Base-by-base conservation (phyloP, 805 yeast species). In the Candida ulmi region DNA sequence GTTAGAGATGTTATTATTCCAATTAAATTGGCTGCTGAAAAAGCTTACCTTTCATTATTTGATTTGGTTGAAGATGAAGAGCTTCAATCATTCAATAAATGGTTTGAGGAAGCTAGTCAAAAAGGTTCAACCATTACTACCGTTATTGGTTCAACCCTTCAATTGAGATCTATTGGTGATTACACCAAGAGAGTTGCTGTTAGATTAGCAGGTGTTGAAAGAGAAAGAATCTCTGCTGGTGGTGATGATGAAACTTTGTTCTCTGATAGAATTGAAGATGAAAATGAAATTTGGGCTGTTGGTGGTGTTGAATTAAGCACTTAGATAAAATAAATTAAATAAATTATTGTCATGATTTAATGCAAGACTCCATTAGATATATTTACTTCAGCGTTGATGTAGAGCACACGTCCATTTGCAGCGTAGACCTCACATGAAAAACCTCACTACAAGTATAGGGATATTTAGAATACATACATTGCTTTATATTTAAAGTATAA, bases 1-100 rank as follows among this genome's bases (percentile, higher is more conserved):
- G 82, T 91, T 30, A 72, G 99, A 48, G 96, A 90, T 54, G 72
- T 80, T n/a, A 69, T 86, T 35, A 87, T 91, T 54, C 97, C 99
- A 5, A 81, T 91, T 50, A 90, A 88, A 54, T 70, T 91, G 45
- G 96, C 97, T 1, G 96, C 96, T 8, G 99, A 91, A 60, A 87
- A 87, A 65, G 88, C 95, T 1, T 88, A 74, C 59, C 58, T 90
- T 48, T 77, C 86, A 2, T 57, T 88, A 15, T 83, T 88, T 62
- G 69, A 74, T 35, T 66, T 91, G 50, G 81, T 85, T 25, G 86
- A 82, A 21, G 95, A 84, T 46, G 74, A 65, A 9, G 65, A 69
- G 17, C 57, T 73, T 63, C 60, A 45, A 1, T 57, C 62, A 19
- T 88, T 86, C 65, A 73, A 72, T 39, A 52, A 52, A 11, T 91